Evolutionary conservation across 2,329 filamentous ascomycete genomes (phyloP).

Genomic region (Alternaria infectoria): DNA sequence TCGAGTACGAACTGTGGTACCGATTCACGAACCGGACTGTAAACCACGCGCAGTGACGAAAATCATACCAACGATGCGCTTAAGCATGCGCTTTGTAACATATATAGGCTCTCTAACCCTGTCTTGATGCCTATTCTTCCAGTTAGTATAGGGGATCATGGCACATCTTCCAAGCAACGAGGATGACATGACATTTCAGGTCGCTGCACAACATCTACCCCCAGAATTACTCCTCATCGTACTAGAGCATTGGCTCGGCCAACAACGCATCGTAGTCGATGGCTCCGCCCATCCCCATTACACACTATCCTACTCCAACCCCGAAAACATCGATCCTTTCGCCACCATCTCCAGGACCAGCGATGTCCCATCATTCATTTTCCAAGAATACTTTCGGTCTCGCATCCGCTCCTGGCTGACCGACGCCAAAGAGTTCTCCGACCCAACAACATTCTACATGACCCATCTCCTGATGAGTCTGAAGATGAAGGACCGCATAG

Average conservation of each 20-base stretch:
- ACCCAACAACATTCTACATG: constrained; percentile 9
- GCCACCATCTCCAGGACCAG: neutral
- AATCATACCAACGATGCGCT: neutral
- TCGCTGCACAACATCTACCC: neutral
- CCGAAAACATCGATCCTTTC: neutral
- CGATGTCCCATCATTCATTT: neutral
- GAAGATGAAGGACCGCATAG: neutral
- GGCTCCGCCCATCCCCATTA: neutral
- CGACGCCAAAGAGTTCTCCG: constrained; percentile 9
- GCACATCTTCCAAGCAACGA: neutral
- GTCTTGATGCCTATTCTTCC: neutral
- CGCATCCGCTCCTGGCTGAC: constrained; percentile 1
- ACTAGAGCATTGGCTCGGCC: neutral
- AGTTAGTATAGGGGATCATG: neutral
- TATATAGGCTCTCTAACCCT: neutral
- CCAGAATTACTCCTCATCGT: neutral
- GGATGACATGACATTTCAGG: neutral
- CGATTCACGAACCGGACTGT: neutral
- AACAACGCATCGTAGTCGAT: neutral
- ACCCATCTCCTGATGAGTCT: neutral
- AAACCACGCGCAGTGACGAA: neutral
- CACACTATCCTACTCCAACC: neutral
- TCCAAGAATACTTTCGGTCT: neutral
- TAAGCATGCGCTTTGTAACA: neutral
- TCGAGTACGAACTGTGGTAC: neutral